These are phyloP conservation scores for Pythium guiyangense DNA, from an alignment of 352 stramenopile genomes.

Conservation along the genomic window DNA sequence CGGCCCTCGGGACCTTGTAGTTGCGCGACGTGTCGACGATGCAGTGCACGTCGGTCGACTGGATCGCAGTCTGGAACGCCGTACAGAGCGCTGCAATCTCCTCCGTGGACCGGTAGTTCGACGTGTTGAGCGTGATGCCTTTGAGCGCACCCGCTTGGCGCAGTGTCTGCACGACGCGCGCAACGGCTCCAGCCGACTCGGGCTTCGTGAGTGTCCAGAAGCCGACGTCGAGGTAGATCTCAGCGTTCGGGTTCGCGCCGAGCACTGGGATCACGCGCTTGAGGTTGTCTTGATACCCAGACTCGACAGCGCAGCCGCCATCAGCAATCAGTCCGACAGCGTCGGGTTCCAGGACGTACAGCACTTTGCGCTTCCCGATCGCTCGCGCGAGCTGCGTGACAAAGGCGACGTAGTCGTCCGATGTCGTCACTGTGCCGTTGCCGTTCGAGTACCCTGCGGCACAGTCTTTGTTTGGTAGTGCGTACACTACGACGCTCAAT, in stretches of 20 bases:
- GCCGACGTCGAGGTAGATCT: conserved; percentile 67
- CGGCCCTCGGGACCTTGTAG: conserved; percentile 9
- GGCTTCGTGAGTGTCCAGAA: conserved; percentile 49
- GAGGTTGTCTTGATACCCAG: conserved; percentile 44
- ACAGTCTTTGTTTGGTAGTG: conserved; percentile 76
- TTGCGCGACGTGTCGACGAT: conserved; percentile 66
- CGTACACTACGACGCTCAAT: conserved; percentile 33
- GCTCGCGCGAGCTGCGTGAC: conserved; percentile 25
- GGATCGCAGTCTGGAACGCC: conserved; percentile 48
- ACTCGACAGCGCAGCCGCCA: conserved; percentile 24
- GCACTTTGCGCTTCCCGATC: conserved; percentile 32
- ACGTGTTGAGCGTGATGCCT: conserved; percentile 73
- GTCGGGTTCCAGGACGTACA: conserved; percentile 72
- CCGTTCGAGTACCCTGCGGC: conserved; percentile 36
- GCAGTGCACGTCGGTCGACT: conserved; percentile 34
- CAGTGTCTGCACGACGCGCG: conserved; percentile 37
- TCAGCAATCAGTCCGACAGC: conserved; percentile 43
- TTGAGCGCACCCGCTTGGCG: conserved; percentile 26
- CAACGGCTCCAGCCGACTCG: conserved; percentile 20
- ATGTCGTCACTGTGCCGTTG: conserved; percentile 28
- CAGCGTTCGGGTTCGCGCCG: conserved; percentile 50
- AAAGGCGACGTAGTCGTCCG: conserved; percentile 42
- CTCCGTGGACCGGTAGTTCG: conserved; percentile 64
- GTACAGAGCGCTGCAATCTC: conserved; percentile 42
- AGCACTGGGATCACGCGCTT: conserved; percentile 39